Evolutionary conservation across 768 basidiomycete genomes (phyloP), one percentile per base, ranked within the genome.

Genomic region (Auriculariales sp.): DNA sequence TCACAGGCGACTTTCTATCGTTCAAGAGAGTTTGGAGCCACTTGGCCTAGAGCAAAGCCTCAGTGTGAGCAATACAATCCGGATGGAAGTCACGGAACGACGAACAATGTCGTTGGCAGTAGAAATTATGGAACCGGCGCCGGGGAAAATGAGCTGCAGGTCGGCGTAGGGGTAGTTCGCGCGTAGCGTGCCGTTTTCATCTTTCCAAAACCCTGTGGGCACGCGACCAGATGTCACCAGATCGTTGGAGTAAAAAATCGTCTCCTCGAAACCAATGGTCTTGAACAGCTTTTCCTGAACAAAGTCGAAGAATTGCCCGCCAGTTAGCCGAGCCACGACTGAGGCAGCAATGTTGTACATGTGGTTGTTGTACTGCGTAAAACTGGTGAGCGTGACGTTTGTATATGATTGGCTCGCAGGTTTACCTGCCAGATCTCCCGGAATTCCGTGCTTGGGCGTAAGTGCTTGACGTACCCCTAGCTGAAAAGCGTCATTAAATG

Each of bases 351-450:
- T 44, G 39, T 44, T 44, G 22, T 24, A 44, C 39, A 44, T 44
- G 1, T 44, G 39, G 39, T 44, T 44, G 39, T 44, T 44, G 39
- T 44, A 44, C 39, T 44, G 22, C n/a, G n/a, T n/a, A n/a, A n/a
- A n/a, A n/a, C n/a, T n/a, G n/a, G n/a, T 36, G 35, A 36, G 6
- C 35, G 35, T 17, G 6, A 7, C 15, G 6, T 36, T 19, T 4
- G n/a, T 7, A 19, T n/a, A 12, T n/a, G 35, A 7, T 19, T 14
- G 22, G 0, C 36, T 19, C 11, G 15, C 7, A 15, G 12, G 15
- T 9, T 0, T 15, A 25, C 39, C 39, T 44, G 39, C 17, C 22
- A 44, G 0, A 24, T 25, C 4, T 44, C 39, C 6, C 39, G 15
- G 22, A 44, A 44, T 25, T 44, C 39, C 19, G 22, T 25, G 39